Base-by-base conservation (phyloP, 306 rosid genomes). In the Lathyrus oleraceus region DNA sequence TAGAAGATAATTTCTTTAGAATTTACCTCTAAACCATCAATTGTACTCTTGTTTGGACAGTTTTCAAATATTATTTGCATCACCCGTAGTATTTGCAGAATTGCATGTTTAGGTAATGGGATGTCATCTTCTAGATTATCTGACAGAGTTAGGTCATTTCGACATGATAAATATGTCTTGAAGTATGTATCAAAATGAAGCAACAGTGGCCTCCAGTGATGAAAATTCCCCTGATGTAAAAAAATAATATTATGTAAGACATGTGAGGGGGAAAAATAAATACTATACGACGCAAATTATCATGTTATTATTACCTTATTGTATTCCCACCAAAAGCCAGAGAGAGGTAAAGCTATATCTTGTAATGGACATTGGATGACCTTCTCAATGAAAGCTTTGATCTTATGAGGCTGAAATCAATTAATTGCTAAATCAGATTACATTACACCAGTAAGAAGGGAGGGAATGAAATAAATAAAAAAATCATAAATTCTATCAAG, bases 1-100 rank as follows among this genome's bases (percentile, higher is more conserved):
- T 36, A 47, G 43, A 36, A 19, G 56, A 78, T 63, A n/a, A 65
- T 51, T 71, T 36, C 42, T 66, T 45, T 25, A 67, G n/a, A n/a
- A 32, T 76, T 53, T 83, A 93, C 98, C 97, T 93, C 98, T 82
- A 93, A 82, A 78, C 98, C 98, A 84, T 90, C 97, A 62, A 93
- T 83, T 13, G 96, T 83, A 79, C 91, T 84, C 86, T 88, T 93
- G 89, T 93, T 93, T 68, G 88, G 90, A 74, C 97, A 93, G 70
- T 90, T 93, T 83, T 93, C 98, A 61, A 88, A 84, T 71, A 93
- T 83, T 74, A 83, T 85, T 79, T 90, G 98, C 94, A 90, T 90
- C 83, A 88, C 98, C 78, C 97, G 85, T 82, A 93, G 71, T 84
- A 93, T 90, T 78, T 93, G 97, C 64, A 90, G 85, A 75, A 93